phyloP scores from a whole-genome alignment of 106 monocot genomes.

The Apostasia shenzhenica region DNA sequence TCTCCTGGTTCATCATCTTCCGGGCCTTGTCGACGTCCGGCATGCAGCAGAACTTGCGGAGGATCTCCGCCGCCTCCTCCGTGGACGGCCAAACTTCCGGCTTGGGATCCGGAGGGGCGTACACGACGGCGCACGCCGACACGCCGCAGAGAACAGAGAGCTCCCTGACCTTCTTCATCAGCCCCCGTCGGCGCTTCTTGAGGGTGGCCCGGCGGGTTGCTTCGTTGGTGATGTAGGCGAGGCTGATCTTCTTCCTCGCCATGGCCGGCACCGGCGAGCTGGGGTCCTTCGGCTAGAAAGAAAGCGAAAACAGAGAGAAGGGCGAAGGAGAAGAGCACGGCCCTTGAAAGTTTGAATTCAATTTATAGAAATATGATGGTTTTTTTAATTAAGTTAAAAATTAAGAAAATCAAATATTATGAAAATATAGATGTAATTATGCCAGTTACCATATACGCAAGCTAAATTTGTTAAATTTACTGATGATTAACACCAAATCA shows the following conservation, averaged over 20 bases:
- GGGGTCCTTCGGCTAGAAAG: too few species aligned
- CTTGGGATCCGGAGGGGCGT: not conserved
- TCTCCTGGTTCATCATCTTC: conserved; percentile 4
- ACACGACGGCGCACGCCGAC: conserved; percentile 1
- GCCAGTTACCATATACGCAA: too few species aligned
- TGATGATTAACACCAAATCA: too few species aligned
- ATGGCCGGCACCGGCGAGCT: too few species aligned
- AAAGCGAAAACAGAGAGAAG: too few species aligned
- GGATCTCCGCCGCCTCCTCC: not conserved
- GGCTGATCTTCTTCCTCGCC: conserved; percentile 2
- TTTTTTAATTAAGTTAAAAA: too few species aligned
- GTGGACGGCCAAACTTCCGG: not conserved
- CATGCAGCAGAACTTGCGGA: not conserved
- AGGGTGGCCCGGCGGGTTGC: conserved; percentile 7
- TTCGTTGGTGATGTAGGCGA: conserved; percentile 11
- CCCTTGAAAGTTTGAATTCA: too few species aligned
- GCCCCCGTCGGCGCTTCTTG: conserved; percentile 11
- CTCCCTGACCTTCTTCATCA: conserved; percentile 8
- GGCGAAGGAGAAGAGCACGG: too few species aligned
- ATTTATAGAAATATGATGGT: too few species aligned
- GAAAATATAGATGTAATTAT: too few species aligned
- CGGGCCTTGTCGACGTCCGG: conserved; percentile 5
- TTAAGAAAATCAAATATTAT: too few species aligned
- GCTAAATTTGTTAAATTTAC: too few species aligned
- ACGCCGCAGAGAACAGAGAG: conserved; percentile 7